A percentile compares a stretch with the other conserved stretches of the same genome.
Conservation (phyloP, 306 rosid species). For the Quercus suber region DNA sequence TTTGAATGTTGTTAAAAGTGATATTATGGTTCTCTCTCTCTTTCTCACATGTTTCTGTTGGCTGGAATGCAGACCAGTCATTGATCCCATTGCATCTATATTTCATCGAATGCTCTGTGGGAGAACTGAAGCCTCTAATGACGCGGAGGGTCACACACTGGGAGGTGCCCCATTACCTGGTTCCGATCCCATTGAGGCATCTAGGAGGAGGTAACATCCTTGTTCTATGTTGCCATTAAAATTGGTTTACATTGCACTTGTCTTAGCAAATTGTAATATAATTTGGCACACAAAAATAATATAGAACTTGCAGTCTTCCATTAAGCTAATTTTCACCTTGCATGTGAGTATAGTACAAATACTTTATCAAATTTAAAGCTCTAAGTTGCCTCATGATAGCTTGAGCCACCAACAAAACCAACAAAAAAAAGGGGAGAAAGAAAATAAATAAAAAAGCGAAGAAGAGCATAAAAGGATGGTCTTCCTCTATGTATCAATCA, state of each 20-base stretch:
- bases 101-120: slow-evolving; percentile 86
- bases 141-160: slow-evolving; percentile 40
- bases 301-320: background rate
- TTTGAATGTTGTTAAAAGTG: background rate
- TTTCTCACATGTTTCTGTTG: slow-evolving; percentile 15
- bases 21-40: slow-evolving; percentile 13
- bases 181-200: slow-evolving; percentile 89
- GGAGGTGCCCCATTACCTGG: slow-evolving; percentile 77
- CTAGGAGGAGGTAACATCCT: slow-evolving; percentile 72
- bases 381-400: background rate
- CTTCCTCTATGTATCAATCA: background rate
- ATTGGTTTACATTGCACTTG: background rate
- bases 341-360: background rate
- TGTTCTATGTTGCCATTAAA: slow-evolving; percentile 15
- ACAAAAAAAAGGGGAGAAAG: background rate
- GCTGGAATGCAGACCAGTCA: slow-evolving; percentile 57
- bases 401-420: background rate
- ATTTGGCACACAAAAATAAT: background rate
- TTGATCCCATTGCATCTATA: slow-evolving; percentile 80
- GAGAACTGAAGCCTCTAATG: slow-evolving; percentile 58
- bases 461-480: background rate
- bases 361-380: background rate
- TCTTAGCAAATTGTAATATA: background rate
- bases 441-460: background rate
- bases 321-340: background rate